A percentile compares a stretch with the other conserved stretches of the same genome.
These are phyloP conservation scores for Sapria himalayana DNA, from an alignment of 345 rosid species.

Conservation along the genomic window DNA sequence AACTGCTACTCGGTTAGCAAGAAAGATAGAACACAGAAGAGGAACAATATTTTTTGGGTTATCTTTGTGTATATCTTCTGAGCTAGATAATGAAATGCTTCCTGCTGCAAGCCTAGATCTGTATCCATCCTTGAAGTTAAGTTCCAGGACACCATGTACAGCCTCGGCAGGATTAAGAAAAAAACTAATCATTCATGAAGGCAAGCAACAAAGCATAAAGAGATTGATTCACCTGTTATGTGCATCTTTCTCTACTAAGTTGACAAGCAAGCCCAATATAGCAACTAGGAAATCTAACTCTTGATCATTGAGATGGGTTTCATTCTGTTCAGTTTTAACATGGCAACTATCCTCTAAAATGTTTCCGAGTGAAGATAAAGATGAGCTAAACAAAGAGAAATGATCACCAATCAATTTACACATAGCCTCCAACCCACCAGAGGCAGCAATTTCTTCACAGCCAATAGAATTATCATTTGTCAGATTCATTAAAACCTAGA, in stretches of 20 bases:
- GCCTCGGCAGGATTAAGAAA: too few species aligned
- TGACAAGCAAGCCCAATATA: conserved; percentile 74
- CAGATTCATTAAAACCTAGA: conserved; percentile 75
- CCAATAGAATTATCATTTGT: conserved; percentile 78
- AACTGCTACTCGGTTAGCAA: conserved; percentile 47
- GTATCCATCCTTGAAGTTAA: conserved; percentile 8
- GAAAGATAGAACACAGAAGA: conserved; percentile 63
- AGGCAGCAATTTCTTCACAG: conserved; percentile 68
- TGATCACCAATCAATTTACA: conserved; percentile 50
- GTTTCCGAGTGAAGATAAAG: conserved; percentile 16
- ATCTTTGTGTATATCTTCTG: conserved; percentile 27
- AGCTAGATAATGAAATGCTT: conserved; percentile 29
- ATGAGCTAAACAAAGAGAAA: conserved; percentile 46
- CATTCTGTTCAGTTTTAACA: conserved; percentile 16
- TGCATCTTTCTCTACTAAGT: conserved; percentile 86
- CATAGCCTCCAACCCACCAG: conserved; percentile 71
- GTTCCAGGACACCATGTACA: too few species aligned
- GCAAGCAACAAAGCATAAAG: conserved; percentile 1
- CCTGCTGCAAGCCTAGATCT: conserved; percentile 71
- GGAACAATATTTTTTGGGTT: conserved; percentile 41
- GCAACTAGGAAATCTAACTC: conserved; percentile 94
- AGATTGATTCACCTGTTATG: conserved; percentile 44
- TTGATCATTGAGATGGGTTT: conserved; percentile 49
- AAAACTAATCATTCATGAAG: not conserved
- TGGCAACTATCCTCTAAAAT: conserved; percentile 12